Percentiles rank a stretch among this genome's conserved stretches.
Evolutionary conservation across 75 land plant genomes (phyloP).

Genomic region (Isoetes taiwanensis): DNA sequence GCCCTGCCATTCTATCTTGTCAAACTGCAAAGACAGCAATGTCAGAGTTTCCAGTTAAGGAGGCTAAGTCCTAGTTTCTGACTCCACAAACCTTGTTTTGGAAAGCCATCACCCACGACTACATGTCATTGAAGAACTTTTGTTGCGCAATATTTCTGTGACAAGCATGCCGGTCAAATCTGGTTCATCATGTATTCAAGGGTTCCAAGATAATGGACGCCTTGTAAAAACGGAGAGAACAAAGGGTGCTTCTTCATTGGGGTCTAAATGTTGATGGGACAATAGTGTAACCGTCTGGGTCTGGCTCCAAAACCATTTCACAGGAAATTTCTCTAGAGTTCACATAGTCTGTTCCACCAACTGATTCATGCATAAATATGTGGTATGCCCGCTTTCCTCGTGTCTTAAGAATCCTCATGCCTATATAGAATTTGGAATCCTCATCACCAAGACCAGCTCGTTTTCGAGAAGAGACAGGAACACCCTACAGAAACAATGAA

Average conservation of each 20-base stretch:
- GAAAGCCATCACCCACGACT: no score
- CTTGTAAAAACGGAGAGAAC: conserved; percentile 95
- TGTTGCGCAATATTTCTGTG: no score
- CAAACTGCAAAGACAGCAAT: no score
- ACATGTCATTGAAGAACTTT: no score
- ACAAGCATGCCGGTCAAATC: no score
- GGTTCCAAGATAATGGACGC: conserved; percentile 79
- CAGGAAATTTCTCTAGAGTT: conserved; percentile 98
- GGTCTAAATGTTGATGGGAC: conserved; percentile 91
- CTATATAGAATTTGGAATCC: conserved; percentile 78
- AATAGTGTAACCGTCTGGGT: conserved; percentile 97
- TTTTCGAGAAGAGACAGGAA: conserved; percentile 60
- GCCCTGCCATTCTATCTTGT: no score
- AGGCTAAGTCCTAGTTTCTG: no score
- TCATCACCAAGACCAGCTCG: conserved; percentile 70
- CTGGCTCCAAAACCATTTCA: conserved; percentile 95
- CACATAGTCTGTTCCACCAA: conserved; percentile 97
- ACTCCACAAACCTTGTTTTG: no score
- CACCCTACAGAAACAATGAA: conserved; percentile 36
- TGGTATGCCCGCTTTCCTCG: conserved; percentile 86
- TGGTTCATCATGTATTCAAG: no score
- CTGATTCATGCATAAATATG: conserved; percentile 89
- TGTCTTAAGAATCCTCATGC: conserved; percentile 93
- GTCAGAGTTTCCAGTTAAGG: no score
- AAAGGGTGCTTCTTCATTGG: conserved; percentile 97